A percentile compares a stretch with the other conserved stretches of the same genome.
These are phyloP conservation scores for Colletotrichum falcatum DNA, from an alignment of 2,329 filamentous ascomycete species.

Conservation along the genomic window DNA sequence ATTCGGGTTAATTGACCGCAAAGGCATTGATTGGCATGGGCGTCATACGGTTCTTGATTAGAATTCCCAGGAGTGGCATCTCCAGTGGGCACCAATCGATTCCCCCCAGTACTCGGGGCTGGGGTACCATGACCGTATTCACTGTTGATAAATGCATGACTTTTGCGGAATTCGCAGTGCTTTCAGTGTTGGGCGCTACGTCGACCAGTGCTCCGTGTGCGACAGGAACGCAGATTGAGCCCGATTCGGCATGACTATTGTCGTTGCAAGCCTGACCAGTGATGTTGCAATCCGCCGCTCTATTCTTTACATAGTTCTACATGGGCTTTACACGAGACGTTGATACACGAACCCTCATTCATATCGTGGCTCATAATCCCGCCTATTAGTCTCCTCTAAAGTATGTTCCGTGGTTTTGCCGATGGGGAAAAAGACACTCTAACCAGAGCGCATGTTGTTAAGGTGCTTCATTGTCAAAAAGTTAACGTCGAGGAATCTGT, in stretches of 20 bases:
- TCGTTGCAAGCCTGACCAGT: not conserved
- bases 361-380: no score
- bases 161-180: not conserved
- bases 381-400: not conserved
- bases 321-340: constrained; percentile 27
- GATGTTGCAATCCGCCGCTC: not conserved
- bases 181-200: not conserved
- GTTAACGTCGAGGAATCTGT: constrained; percentile 92
- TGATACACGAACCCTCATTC: not conserved
- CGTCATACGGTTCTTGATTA: constrained; percentile 42
- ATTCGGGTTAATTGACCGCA: constrained; percentile 39
- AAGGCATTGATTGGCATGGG: constrained; percentile 43
- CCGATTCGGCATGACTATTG: not conserved
- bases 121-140: constrained; percentile 31
- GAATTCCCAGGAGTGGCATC: constrained; percentile 30
- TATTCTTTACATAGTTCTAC: constrained; percentile 16
- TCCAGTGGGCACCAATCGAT: constrained; percentile 35
- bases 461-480: constrained; percentile 87
- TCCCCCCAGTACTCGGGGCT: constrained; percentile 29
- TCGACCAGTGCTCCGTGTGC: not conserved
- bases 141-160: constrained; percentile 21
- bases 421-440: not conserved
- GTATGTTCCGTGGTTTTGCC: not conserved
- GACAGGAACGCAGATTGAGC: not conserved
- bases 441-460: constrained; percentile 65